phyloP scores from a whole-genome alignment of 2,329 filamentous ascomycete species.

The Diplocarpon rosae region DNA sequence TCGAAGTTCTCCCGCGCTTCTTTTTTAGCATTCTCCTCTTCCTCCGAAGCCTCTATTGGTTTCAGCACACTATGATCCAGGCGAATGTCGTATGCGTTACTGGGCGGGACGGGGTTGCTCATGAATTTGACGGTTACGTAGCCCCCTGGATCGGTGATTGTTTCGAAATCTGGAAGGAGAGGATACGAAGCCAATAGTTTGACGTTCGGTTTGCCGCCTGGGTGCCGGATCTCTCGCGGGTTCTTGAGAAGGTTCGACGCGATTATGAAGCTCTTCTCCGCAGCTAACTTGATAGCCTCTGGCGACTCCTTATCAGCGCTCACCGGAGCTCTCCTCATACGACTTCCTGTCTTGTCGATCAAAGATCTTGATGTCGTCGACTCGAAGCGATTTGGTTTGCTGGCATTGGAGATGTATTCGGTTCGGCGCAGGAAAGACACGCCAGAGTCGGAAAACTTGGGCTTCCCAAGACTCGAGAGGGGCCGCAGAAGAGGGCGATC shows the following conservation, averaged over 20 bases:
- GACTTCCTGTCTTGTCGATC: conserved; percentile 30
- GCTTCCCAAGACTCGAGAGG: conserved; percentile 75
- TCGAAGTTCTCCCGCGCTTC: conserved; percentile 43
- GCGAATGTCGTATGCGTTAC: conserved; percentile 45
- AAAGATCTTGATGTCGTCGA: conserved; percentile 43
- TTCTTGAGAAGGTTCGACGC: conserved; percentile 45
- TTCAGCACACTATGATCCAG: conserved; percentile 50
- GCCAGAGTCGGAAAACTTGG: conserved; percentile 61
- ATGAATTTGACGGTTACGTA: conserved; percentile 61
- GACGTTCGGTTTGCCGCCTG: conserved; percentile 39
- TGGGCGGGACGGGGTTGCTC: conserved; percentile 48
- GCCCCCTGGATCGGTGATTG: conserved; percentile 59
- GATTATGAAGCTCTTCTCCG: conserved; percentile 47
- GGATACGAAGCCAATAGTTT: conserved; percentile 49
- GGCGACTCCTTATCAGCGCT: conserved; percentile 46
- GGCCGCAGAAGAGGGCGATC: conserved; percentile 78
- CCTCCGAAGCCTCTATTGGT: conserved; percentile 44
- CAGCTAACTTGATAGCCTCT: conserved; percentile 58
- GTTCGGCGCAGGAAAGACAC: conserved; percentile 93
- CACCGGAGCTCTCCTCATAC: conserved; percentile 35
- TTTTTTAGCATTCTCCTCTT: conserved; percentile 38
- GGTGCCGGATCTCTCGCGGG: conserved; percentile 43
- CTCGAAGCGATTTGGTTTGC: conserved; percentile 38
- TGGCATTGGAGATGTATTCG: conserved; percentile 73
- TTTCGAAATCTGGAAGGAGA: conserved; percentile 53